phyloP scores from a whole-genome alignment of 345 rosid genomes.

The Eutrema heterophyllum region DNA sequence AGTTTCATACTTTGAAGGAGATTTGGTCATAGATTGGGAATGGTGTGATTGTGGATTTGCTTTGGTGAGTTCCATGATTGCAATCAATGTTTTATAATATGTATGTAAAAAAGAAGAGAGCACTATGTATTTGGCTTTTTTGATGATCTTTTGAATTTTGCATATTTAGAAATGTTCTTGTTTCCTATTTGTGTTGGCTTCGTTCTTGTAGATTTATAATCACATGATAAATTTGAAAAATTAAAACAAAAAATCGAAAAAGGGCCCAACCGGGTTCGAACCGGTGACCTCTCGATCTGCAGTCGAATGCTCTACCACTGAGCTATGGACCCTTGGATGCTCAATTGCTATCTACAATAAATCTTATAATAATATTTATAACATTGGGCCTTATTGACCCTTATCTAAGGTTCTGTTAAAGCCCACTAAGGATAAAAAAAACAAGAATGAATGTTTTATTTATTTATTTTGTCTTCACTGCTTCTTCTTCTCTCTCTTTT shows the following conservation, averaged over 20 bases:
- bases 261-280: conserved; percentile 51
- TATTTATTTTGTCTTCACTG: not conserved
- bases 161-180: not conserved
- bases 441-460: too few relatives aligned
- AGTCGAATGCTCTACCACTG: conserved; percentile 91
- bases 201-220: not conserved
- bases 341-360: accelerated
- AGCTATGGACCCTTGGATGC: conserved; percentile 55
- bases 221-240: not conserved
- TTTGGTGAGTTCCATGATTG: not conserved
- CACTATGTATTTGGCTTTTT: not conserved
- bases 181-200: not conserved
- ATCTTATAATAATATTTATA: accelerated
- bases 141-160: conserved; percentile 5
- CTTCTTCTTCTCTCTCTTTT: not conserved
- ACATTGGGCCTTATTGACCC: not conserved
- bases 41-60: conserved; percentile 7
- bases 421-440: not conserved
- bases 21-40: conserved; percentile 9
- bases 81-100: conserved; percentile 1
- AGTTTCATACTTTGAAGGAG: not conserved
- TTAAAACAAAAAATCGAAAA: not conserved
- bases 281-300: conserved; percentile 78
- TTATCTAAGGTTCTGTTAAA: not conserved
- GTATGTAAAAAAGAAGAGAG: conserved; percentile 19